phyloP scores from a whole-genome alignment of 164 flowering plant species.

The Aristolochia californica region DNA sequence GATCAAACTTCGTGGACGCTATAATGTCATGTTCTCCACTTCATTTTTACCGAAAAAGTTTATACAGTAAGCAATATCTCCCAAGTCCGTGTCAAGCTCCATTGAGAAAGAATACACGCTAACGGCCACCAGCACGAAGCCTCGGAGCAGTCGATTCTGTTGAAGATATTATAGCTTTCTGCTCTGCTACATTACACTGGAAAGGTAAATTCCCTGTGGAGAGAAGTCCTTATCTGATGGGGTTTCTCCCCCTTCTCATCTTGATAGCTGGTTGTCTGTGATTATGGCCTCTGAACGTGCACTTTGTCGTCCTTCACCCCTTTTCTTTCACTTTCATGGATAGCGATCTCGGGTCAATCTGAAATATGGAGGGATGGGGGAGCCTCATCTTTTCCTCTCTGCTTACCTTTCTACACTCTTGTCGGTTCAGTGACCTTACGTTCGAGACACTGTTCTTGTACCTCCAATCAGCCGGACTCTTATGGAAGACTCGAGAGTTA shows the following conservation, averaged over 20 bases:
- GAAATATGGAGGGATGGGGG: constrained; percentile 2
- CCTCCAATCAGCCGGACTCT: not conserved
- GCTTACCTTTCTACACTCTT: constrained; percentile 24
- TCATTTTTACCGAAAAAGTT: constrained; percentile 6
- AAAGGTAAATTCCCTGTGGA: no score
- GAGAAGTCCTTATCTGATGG: constrained; percentile 21
- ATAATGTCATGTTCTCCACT: constrained; percentile 28
- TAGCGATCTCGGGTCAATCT: constrained; percentile 12
- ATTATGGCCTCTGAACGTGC: constrained; percentile 22
- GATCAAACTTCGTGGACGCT: constrained; percentile 5
- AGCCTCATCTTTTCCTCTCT: constrained; percentile 15
- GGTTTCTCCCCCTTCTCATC: constrained; percentile 1
- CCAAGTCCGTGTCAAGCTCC: no score
- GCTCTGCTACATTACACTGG: no score
- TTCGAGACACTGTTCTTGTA: constrained; percentile 4
- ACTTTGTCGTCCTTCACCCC: constrained; percentile 2
- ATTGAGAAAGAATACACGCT: not conserved
- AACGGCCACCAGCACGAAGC: not conserved
- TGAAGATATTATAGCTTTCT: constrained; percentile 1
- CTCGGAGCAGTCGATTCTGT: not conserved
- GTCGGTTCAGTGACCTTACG: constrained; percentile 23
- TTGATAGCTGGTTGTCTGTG: constrained; percentile 16
- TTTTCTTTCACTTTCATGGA: constrained; percentile 18
- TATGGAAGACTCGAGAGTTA: constrained; percentile 1
- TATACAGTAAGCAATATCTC: not conserved